A percentile compares a stretch with the other conserved stretches of the same genome.
Conservation (phyloP, 805 yeast genomes). For the Candida hispaniensis region DNA sequence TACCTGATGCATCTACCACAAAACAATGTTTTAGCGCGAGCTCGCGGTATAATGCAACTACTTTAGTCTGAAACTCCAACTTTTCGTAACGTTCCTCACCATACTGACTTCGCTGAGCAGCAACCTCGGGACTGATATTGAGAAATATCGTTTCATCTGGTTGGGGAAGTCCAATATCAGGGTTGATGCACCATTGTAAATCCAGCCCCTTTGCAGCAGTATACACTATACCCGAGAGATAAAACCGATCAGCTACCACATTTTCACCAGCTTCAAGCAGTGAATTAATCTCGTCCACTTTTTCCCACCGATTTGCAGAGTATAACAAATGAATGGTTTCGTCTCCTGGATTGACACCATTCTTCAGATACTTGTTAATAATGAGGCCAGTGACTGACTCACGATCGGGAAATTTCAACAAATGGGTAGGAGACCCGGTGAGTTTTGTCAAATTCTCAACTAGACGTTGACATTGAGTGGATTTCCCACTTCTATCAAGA, state of each 20-base stretch:
- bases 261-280: constrained; percentile 42
- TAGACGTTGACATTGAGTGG: constrained; percentile 58
- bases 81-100: constrained; percentile 93
- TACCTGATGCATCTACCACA: constrained; percentile 49
- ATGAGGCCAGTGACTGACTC: constrained; percentile 69
- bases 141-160: constrained; percentile 81
- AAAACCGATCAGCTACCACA: constrained; percentile 75
- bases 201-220: constrained; percentile 62
- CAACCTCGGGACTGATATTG: constrained; percentile 42
- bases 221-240: constrained; percentile 88
- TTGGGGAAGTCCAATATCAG: constrained; percentile 74
- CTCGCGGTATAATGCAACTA: constrained; percentile 45
- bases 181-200: constrained; percentile 64
- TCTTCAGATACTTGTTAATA: constrained; percentile 59
- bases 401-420: constrained; percentile 81
- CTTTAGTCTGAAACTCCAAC: constrained; percentile 60
- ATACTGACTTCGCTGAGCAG: constrained; percentile 56
- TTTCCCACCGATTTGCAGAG: constrained; percentile 93
- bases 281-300: constrained; percentile 37
- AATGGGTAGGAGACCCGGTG: constrained; percentile 29
- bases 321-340: constrained; percentile 79
- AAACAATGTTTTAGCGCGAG: constrained; percentile 31
- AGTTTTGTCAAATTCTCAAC: constrained; percentile 23
- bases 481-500: constrained; percentile 86
- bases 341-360: constrained; percentile 46